These are phyloP conservation scores for Closterium sp. DNA, from an alignment of 139 green algal species.

Conservation along the genomic window DNA sequence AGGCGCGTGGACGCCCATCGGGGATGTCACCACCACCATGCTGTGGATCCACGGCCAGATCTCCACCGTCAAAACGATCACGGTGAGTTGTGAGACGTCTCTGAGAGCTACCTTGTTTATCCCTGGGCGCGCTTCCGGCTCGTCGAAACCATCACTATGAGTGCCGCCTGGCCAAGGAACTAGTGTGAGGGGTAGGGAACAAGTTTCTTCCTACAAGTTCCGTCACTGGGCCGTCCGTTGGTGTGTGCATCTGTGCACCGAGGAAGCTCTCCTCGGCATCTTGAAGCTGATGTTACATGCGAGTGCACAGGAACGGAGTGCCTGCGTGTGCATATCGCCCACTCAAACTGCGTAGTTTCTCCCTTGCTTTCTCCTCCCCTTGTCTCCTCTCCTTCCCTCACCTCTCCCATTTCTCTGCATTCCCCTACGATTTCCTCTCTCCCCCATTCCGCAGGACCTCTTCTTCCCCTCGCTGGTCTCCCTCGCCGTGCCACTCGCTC, in stretches of 20 bases:
- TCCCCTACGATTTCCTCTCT: neutral
- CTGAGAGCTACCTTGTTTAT: no score
- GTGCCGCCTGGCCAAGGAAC: no score
- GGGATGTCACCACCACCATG: slow-evolving; percentile 77
- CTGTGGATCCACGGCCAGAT: slow-evolving; percentile 77
- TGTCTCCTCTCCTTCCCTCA: neutral
- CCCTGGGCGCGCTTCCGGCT: no score
- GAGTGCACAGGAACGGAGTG: no score
- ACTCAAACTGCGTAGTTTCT: no score
- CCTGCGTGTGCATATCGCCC: no score
- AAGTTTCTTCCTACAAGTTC: no score
- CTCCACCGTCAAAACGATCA: slow-evolving; percentile 63
- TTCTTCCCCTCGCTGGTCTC: slow-evolving; percentile 46
- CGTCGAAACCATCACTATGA: neutral
- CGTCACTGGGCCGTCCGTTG: no score
- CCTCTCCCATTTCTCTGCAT: neutral
- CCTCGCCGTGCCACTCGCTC: slow-evolving; percentile 55
- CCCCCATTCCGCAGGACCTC: neutral
- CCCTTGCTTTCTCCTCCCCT: neutral
- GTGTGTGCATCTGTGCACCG: no score
- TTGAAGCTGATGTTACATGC: no score
- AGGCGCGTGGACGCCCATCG: slow-evolving; percentile 76
- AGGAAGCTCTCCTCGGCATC: no score
- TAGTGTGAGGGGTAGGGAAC: no score
- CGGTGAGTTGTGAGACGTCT: slow-evolving; percentile 1